These are phyloP conservation scores for Collybia nuda DNA, from an alignment of 768 basidiomycete genomes.

Conservation along the genomic window DNA sequence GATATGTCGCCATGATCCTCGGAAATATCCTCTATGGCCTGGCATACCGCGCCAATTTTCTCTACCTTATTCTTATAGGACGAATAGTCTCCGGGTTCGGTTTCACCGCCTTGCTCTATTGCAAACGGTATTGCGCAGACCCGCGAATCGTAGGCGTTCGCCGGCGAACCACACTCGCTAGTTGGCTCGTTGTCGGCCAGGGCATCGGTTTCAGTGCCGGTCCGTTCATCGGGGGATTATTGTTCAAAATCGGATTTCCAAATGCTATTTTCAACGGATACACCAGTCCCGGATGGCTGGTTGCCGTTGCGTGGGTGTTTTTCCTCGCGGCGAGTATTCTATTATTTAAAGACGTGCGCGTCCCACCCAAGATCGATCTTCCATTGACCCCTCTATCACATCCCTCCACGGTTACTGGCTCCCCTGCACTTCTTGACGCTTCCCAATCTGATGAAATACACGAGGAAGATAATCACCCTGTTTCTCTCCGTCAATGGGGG, in stretches of 20 bases:
- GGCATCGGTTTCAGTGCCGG: conserved; percentile 58
- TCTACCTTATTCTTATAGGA: conserved; percentile 67
- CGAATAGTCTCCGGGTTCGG: conserved; percentile 59
- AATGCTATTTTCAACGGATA: conserved; percentile 61
- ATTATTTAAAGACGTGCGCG: conserved; percentile 39
- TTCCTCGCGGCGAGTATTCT: conserved; percentile 39
- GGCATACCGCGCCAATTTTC: conserved; percentile 54
- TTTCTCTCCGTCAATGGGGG: conserved; percentile 36
- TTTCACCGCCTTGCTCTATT: conserved; percentile 63
- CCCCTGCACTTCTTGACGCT: no score
- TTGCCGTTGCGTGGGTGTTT: conserved; percentile 47
- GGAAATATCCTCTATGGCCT: conserved; percentile 60
- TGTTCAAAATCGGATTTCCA: conserved; percentile 58
- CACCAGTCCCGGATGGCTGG: conserved; percentile 63
- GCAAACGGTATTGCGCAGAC: conserved; percentile 63
- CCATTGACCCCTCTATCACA: no score
- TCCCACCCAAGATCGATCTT: neutral
- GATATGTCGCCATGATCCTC: conserved; percentile 46
- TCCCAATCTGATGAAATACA: no score
- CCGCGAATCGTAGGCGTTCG: conserved; percentile 62
- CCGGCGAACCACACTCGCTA: conserved; percentile 55
- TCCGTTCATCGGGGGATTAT: conserved; percentile 57
- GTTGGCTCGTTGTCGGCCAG: conserved; percentile 61
- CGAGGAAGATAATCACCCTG: no score
- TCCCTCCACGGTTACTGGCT: no score